Evolutionary conservation across 805 yeast species (phyloP), one percentile per base, ranked within the genome.

Genomic region (Candida awuae): DNA sequence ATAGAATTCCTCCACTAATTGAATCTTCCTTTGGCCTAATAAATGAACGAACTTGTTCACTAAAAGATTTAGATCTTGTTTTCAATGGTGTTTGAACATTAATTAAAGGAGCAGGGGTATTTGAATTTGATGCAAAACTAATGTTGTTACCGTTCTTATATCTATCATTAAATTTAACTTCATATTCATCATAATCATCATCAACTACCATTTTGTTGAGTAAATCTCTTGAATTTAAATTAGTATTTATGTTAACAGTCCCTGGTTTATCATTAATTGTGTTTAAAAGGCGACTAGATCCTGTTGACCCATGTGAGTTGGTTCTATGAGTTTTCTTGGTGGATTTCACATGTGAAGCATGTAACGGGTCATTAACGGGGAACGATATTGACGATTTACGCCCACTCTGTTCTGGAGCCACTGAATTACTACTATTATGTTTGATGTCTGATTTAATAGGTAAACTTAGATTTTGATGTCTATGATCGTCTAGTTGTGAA

Each of bases 1-100:
- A 43, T 29, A 58, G 48, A 29, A 62, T 61, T 9, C 67, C 62
- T 7, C 66, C 61, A 15, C 51, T 49, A 6, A 45, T 32, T 4
- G 56, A 32, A 7, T 51, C 55, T 10, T 59, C 68, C 42, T 51
- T 63, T 14, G 62, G 61, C 38, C 55, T 53, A 14, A 61, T 60
- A 29, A 61, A 53, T 14, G 59, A 54, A 49, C 56, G 65, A 25
- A 64, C 58, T 38, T 67, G 73, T 25, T 69, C 75, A 34, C 70
- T 58, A 40, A 69, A 56, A 1, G 73, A 65, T 16, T 59, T 61
- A 0, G 71, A 52, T 43, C 71, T 56, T 0, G 49, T 29, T 27
- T 48, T 48, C 1, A 53, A 26, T 16, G 31, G 27, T 20, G 13
- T 39, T 14, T 17, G 31, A 29, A 22, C 33, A n/a, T 29, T 29